phyloP scores from a whole-genome alignment of 345 rosid species.

The Camelina sativa region DNA sequence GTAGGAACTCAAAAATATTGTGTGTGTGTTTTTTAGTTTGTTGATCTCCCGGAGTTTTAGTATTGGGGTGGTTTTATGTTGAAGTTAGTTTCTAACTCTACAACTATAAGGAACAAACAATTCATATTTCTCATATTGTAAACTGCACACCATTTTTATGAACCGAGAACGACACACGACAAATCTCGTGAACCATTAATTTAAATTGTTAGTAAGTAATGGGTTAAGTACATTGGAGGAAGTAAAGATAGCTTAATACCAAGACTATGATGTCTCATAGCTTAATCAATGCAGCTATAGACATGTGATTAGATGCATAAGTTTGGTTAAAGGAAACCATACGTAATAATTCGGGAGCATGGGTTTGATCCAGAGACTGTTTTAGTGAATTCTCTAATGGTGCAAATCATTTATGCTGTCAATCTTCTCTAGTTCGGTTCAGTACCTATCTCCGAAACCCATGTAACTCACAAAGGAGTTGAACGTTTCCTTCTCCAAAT shows the following conservation, averaged over 20 bases:
- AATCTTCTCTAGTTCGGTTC: constrained; percentile 60
- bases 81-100: not conserved
- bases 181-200: not conserved
- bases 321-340: constrained; percentile 6
- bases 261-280: constrained; percentile 6
- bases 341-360: constrained; percentile 6
- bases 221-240: not conserved
- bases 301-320: constrained; percentile 14
- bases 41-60: constrained; percentile 40
- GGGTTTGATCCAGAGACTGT: constrained; percentile 52
- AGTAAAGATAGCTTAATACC: not conserved
- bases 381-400: constrained; percentile 64
- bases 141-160: constrained; percentile 1
- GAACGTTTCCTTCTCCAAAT: constrained; percentile 76
- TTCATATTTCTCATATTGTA: not conserved
- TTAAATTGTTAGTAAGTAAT: not conserved
- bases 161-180: not conserved
- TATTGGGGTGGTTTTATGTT: constrained; percentile 6
- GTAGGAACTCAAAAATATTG: constrained; percentile 43
- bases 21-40: constrained; percentile 30
- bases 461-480: constrained; percentile 45
- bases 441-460: constrained; percentile 48
- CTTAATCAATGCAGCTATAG: constrained; percentile 4
- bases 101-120: not conserved
- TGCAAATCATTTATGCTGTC: constrained; percentile 53